Conservation (phyloP, 352 stramenopile genomes). For the Paralagenidium karlingii region DNA sequence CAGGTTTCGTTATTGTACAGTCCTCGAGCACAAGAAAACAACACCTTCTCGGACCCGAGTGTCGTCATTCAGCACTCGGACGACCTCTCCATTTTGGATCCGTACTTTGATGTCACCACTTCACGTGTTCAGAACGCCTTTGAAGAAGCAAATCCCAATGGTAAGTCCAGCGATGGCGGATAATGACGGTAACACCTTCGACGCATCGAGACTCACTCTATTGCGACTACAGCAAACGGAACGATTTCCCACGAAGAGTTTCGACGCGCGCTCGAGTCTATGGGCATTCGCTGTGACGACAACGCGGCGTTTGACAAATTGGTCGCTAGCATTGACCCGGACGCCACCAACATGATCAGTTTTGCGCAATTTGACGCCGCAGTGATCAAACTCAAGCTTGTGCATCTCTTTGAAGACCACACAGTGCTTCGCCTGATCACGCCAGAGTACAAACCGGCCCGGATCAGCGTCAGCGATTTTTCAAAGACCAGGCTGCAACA, state of each 20-base stretch:
- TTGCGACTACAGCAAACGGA: constrained; percentile 11
- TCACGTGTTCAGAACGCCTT: constrained; percentile 57
- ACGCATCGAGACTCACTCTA: neutral
- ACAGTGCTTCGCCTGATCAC: constrained; percentile 45
- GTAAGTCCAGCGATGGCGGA: constrained; percentile 2
- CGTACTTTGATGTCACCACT: constrained; percentile 77
- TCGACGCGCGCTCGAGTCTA: constrained; percentile 33
- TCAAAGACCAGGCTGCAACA: constrained; percentile 57
- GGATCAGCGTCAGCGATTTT: constrained; percentile 68
- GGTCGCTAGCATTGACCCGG: constrained; percentile 49
- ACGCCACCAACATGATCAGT: constrained; percentile 25
- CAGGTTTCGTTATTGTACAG: constrained; percentile 77
- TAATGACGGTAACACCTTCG: neutral
- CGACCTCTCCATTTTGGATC: constrained; percentile 71
- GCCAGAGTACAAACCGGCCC: constrained; percentile 28
- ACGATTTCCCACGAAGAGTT: constrained; percentile 43
- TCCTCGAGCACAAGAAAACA: constrained; percentile 37
- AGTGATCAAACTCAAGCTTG: constrained; percentile 78
- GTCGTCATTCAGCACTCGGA: constrained; percentile 27
- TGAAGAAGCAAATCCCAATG: constrained; percentile 41
- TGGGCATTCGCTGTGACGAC: constrained; percentile 63
- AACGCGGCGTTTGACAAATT: constrained; percentile 58
- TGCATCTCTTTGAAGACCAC: constrained; percentile 72
- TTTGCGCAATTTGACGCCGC: constrained; percentile 67
- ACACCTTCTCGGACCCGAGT: constrained; percentile 29